These are phyloP conservation scores for Monosporascus sp. DNA, from an alignment of 2,329 filamentous ascomycete species.

Conservation along the genomic window DNA sequence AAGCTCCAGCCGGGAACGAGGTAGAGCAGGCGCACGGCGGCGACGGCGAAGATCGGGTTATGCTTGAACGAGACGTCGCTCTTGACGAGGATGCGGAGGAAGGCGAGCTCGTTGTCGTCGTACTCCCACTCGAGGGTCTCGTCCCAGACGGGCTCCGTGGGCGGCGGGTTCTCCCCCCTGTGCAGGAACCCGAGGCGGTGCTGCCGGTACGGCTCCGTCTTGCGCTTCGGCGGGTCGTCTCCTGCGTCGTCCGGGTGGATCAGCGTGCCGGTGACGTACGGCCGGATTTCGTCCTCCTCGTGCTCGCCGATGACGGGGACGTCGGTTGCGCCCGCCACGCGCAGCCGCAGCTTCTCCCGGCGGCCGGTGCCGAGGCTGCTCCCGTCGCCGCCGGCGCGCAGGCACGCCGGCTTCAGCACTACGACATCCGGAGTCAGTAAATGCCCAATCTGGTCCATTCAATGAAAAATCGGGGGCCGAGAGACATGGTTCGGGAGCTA, in stretches of 20 bases:
- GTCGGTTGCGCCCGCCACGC: constrained; percentile 57
- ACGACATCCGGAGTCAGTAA: too few relatives aligned
- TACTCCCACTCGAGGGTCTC: constrained; percentile 64
- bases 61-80: constrained; percentile 57
- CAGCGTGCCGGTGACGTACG: constrained; percentile 61
- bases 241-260: constrained; percentile 50
- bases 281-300: constrained; percentile 49
- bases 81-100: constrained; percentile 61
- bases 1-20: constrained; percentile 55
- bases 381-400: constrained; percentile 52
- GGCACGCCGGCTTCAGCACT: constrained; percentile 55
- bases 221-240: constrained; percentile 50
- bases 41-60: constrained; percentile 58
- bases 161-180: constrained; percentile 50
- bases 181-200: constrained; percentile 55
- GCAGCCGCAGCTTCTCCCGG: constrained; percentile 48
- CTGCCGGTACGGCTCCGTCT: constrained; percentile 56
- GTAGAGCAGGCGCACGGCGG: constrained; percentile 56
- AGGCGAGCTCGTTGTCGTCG: constrained; percentile 60
- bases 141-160: constrained; percentile 61
- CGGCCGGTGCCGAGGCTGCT: constrained; percentile 36
- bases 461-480: too few relatives aligned
- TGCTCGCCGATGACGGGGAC: constrained; percentile 49
- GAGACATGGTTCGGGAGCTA: too few relatives aligned
- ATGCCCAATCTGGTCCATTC: too few relatives aligned